phyloP scores from a whole-genome alignment of 2,329 filamentous ascomycete species.

The Penicillium sp. region DNA sequence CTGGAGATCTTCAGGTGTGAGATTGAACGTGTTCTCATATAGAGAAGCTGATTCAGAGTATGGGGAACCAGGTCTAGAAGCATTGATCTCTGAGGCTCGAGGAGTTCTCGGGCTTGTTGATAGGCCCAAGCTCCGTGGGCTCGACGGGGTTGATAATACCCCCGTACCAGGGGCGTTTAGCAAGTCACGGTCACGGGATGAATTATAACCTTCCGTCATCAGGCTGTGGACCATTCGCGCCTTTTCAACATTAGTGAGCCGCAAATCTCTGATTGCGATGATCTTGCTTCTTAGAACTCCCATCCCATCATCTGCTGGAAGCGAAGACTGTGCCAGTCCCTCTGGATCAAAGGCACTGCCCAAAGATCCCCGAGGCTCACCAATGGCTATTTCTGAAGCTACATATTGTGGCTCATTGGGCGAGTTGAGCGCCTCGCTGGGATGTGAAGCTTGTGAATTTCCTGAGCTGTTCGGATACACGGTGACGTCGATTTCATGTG shows the following conservation, averaged over 20 bases:
- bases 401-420: background rate
- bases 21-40: constrained; percentile 38
- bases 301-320: constrained; percentile 82
- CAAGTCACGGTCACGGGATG: constrained; percentile 37
- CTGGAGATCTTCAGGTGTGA: constrained; percentile 56
- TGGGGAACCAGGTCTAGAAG: constrained; percentile 28
- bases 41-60: constrained; percentile 29
- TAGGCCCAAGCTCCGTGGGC: constrained; percentile 24
- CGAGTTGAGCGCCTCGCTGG: background rate
- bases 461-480: background rate
- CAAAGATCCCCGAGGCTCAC: background rate
- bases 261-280: constrained; percentile 62
- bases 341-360: constrained; percentile 12
- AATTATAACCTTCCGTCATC: constrained; percentile 66
- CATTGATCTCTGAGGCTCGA: constrained; percentile 24
- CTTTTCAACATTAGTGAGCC: constrained; percentile 62
- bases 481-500: background rate
- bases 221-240: constrained; percentile 69
- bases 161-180: constrained; percentile 2
- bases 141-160: constrained; percentile 25
- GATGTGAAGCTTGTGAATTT: background rate
- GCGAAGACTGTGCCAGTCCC: constrained; percentile 22
- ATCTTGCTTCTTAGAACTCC: constrained; percentile 64
- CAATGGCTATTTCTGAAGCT: background rate
- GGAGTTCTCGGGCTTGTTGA: constrained; percentile 33